Evolutionary conservation across 305 asterid genomes (phyloP).

Genomic region (Plantago coronopus): DNA sequence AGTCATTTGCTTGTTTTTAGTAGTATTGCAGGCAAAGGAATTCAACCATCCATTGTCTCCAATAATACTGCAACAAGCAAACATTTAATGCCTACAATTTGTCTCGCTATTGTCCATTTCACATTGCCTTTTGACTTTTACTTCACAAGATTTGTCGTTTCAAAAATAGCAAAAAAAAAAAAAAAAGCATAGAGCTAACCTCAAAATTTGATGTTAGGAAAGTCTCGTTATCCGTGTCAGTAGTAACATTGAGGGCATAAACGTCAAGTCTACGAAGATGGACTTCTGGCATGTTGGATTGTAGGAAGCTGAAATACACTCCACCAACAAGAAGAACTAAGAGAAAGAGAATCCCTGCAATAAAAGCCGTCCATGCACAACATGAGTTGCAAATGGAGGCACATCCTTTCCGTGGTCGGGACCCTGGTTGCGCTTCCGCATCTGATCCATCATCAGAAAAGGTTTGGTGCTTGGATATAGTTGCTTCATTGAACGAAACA

Average conservation of each 20-base stretch:
- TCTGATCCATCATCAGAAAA: constrained; percentile 1
- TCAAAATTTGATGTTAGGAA: constrained; percentile 23
- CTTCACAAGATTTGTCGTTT: too few relatives aligned
- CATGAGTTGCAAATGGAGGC: constrained; percentile 19
- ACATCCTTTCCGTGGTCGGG: constrained; percentile 15
- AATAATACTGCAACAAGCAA: too few relatives aligned
- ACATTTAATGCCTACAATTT: too few relatives aligned
- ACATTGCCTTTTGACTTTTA: too few relatives aligned
- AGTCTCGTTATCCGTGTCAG: neutral
- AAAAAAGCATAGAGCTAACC: neutral
- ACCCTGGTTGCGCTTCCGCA: constrained; percentile 5
- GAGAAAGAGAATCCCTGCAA: constrained; percentile 27
- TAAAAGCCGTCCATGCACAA: constrained; percentile 33
- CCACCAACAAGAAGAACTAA: constrained; percentile 28
- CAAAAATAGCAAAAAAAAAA: too few relatives aligned
- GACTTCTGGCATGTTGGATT: constrained; percentile 37
- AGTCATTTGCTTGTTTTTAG: too few relatives aligned
- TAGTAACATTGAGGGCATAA: neutral
- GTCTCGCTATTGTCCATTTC: too few relatives aligned
- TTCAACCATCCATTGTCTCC: too few relatives aligned
- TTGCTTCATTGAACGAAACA: constrained; percentile 42
- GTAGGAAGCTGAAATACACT: constrained; percentile 33
- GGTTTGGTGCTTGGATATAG: constrained; percentile 10
- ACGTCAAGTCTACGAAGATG: constrained; percentile 33
- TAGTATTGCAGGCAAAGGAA: too few relatives aligned